Conservation (phyloP, 257 asterid species). For the Osmanthus fragrans region DNA sequence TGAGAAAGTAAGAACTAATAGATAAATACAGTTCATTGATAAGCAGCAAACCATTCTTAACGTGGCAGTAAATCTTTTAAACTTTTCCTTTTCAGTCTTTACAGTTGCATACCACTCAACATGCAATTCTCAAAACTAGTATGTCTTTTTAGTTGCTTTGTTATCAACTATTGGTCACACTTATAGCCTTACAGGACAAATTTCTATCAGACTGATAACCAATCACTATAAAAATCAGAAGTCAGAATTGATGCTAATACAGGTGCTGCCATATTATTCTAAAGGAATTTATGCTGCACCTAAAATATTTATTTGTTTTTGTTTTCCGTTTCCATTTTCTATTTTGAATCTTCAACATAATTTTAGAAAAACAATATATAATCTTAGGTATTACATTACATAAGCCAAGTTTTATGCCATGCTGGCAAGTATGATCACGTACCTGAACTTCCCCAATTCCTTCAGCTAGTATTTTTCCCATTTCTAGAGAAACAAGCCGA, state of each 20-base stretch:
- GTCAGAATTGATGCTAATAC: not conserved
- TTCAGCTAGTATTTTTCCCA: constrained; percentile 98
- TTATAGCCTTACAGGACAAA: not conserved
- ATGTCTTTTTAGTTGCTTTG: constrained; percentile 5
- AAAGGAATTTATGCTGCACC: not conserved
- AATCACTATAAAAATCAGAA: constrained; percentile 4
- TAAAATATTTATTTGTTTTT: not conserved
- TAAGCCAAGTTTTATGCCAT: not conserved
- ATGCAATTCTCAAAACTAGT: constrained; percentile 8
- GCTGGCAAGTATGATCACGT: constrained; percentile 12
- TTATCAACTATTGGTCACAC: not conserved
- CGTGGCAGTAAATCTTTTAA: not conserved
- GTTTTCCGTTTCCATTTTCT: not conserved
- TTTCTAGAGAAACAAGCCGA: constrained; percentile 92
- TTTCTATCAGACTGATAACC: not conserved
- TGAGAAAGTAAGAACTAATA: not conserved
- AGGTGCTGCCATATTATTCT: not conserved
- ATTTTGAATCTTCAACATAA: constrained; percentile 2
- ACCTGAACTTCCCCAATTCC: constrained; percentile 99
- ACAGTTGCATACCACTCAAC: not conserved
- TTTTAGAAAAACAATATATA: not conserved
- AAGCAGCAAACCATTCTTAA: constrained; percentile 10
- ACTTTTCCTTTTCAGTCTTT: not conserved
- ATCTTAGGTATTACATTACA: not conserved
- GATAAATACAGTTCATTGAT: not conserved